Base-by-base conservation (phyloP, 2,329 filamentous ascomycete species). In the Diaporthe amygdali region DNA sequence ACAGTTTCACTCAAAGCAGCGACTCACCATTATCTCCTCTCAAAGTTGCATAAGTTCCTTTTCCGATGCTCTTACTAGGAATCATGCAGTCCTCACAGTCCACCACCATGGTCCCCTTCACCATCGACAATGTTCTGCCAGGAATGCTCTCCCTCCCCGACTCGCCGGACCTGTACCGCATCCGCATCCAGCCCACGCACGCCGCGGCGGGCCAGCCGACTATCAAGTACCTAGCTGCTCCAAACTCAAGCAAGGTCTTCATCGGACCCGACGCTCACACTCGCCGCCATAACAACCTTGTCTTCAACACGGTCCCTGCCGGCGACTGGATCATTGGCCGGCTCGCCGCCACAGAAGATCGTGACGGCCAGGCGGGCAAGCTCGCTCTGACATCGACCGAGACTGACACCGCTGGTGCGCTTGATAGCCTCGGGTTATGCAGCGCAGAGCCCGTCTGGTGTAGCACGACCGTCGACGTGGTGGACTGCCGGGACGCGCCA, bases 251-350 rank as follows among this genome's bases (percentile, higher is more conserved):
- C 37, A 22, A 14, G 4, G 37, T 30, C 37, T 7, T 30, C 37
- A 27, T 17, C 22, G 37, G 55, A 15, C 37, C 37, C 17, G 4
- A n/a, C 7, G 22, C 15, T 3, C 37, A 59, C 22, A 15, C 17
- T 15, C 22, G 15, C 5, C 37, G 34, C 8, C 22, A 25, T 10
- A 59, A 20, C 1, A 30, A 41, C 25, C 68, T 70, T n/a, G 56
- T 56, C 5, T 70, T 70, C 37, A 56, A 46, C 5, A 63, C 27
- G 30, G 37, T 70, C 22, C 68, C 68, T 10, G 47, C 44, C 1
- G 68, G 68, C 5, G 44, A 70, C 46, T 70, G 55, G 55, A 46
- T 51, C 46, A 25, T 66, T 17, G 68, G 68, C 22, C 46, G 55
- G 22, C 68, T 70, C 17, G 56, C 20, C 3, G 20, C 47, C 20